Evolutionary conservation across 495 filamentous ascomycete genomes (phyloP), one percentile per base, ranked within the genome.

Genomic region (Hypoxylon fragiforme): DNA sequence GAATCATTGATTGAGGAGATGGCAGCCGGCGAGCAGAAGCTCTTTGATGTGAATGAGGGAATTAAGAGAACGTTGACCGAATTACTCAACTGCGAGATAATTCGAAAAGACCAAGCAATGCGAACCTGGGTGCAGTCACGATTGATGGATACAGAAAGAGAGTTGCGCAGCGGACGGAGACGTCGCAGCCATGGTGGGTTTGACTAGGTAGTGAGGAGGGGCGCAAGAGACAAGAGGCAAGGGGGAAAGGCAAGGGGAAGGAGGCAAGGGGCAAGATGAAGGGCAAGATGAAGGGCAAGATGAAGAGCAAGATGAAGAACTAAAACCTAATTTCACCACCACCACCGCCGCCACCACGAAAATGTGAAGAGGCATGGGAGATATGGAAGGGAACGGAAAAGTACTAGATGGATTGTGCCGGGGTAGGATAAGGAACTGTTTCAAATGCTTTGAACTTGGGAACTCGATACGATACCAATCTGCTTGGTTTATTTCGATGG

Each of bases 61-160:
- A 84, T 86, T 66, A 87, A 87, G 69, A 73, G 76, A 12, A 81
- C 81, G 8, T 64, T 87, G 53, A 87, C 84, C 2, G 82, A 84
- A 60, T 73, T 87, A 19, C 76, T 87, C 47, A 86, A 87, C 67
- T 85, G 80, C 64, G 77, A 82, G 20, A 68, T 74, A 15, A 80
- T 84, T 8, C 73, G 77, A 16, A 59, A 60, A 7, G 82, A 86
- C 62, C 63, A 66, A n/a, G 70, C 71, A 16, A 81, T 83, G 63
- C 74, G 84, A 28, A 77, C 70, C 7, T 86, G 83, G 84, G 78
- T 86, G 2, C 83, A 86, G 63, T 73, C 73, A 6, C 71, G 82
- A 18, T 68, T 87, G 19, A 83, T 86, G 78, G 81, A 86, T 60
- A 79, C 81, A 31, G 84, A 87, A 61, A 76, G 71, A 46, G 81